Percentiles rank a stretch among this genome's conserved stretches.
Evolutionary conservation across 495 filamentous ascomycete species (phyloP).

Genomic region (Podospora anserina): DNA sequence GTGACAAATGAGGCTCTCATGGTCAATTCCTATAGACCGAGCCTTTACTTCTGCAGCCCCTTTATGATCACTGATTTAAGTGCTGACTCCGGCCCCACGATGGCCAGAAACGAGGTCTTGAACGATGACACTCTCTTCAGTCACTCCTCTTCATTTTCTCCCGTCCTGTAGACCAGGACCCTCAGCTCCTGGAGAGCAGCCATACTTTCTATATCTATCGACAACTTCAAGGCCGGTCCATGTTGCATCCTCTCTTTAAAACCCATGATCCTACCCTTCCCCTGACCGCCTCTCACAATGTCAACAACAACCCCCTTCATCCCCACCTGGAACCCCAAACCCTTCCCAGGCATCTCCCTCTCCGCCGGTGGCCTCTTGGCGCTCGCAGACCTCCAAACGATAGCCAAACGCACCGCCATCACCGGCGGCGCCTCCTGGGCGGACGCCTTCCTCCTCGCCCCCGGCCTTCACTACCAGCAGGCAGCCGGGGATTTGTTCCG

Average conservation of each 20-base stretch:
- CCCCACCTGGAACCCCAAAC: slow-evolving; percentile 34
- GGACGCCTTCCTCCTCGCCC: slow-evolving; percentile 55
- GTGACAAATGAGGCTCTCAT: background rate
- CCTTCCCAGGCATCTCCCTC: slow-evolving; percentile 40
- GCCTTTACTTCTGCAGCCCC: too few relatives aligned
- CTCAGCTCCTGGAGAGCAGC: background rate
- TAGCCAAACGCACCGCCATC: slow-evolving; percentile 52
- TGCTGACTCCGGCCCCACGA: background rate
- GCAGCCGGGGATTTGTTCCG: slow-evolving; percentile 45
- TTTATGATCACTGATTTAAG: background rate
- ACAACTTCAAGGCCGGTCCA: background rate
- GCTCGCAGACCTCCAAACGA: slow-evolving; percentile 55
- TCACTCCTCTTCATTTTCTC: background rate
- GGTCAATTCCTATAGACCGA: background rate
- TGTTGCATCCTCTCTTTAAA: background rate
- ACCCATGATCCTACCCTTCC: too few relatives aligned
- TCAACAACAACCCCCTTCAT: slow-evolving; percentile 21
- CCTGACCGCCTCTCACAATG: background rate
- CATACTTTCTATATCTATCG: background rate
- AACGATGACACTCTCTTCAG: background rate
- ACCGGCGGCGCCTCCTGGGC: slow-evolving; percentile 51
- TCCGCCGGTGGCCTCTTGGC: slow-evolving; percentile 52
- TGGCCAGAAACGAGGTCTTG: background rate
- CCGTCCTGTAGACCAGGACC: background rate
- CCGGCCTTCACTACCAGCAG: slow-evolving; percentile 60